Percentiles rank a stretch among this genome's conserved stretches.
These are phyloP conservation scores for Cryphonectria japonica DNA, from an alignment of 2,329 filamentous ascomycete species.

Conservation along the genomic window DNA sequence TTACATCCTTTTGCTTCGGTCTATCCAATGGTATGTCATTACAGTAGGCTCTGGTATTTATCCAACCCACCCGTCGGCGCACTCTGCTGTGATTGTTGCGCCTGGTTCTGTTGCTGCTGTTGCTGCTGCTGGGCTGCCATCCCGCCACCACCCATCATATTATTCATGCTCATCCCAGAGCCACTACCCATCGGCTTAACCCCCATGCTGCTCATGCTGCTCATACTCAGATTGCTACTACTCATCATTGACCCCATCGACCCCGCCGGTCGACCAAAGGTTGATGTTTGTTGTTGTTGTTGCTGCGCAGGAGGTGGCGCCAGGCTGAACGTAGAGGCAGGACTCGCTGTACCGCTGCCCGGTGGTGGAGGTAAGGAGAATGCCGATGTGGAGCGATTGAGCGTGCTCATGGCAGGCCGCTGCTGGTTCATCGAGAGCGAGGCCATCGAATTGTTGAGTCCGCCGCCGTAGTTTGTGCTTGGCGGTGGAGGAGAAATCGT, in stretches of 20 bases:
- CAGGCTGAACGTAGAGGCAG: constrained; percentile 51
- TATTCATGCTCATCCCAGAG: constrained; percentile 28
- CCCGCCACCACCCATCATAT: constrained; percentile 34
- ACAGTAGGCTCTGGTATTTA: constrained; percentile 70
- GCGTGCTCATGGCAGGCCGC: constrained; percentile 42
- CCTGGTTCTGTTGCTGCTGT: constrained; percentile 33
- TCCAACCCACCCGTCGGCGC: constrained; percentile 59
- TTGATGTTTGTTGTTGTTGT: constrained; percentile 27
- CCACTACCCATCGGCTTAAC: constrained; percentile 30
- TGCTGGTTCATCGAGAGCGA: constrained; percentile 51
- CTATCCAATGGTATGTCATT: constrained; percentile 25
- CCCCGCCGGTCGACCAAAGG: constrained; percentile 32
- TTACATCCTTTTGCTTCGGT: not conserved
- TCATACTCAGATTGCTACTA: constrained; percentile 33
- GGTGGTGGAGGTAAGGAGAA: constrained; percentile 65
- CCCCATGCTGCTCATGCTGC: constrained; percentile 33
- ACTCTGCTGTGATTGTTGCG: constrained; percentile 40
- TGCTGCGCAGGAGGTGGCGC: constrained; percentile 24
- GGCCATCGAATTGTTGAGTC: constrained; percentile 50
- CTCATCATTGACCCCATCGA: constrained; percentile 28
- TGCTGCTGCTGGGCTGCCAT: constrained; percentile 34
- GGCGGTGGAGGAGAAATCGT: constrained; percentile 36
- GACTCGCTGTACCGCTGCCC: constrained; percentile 35
- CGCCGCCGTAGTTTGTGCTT: constrained; percentile 41
- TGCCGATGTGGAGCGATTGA: constrained; percentile 43